Conservation (phyloP, 2,329 filamentous ascomycete species). For the Anthostomella pinea region DNA sequence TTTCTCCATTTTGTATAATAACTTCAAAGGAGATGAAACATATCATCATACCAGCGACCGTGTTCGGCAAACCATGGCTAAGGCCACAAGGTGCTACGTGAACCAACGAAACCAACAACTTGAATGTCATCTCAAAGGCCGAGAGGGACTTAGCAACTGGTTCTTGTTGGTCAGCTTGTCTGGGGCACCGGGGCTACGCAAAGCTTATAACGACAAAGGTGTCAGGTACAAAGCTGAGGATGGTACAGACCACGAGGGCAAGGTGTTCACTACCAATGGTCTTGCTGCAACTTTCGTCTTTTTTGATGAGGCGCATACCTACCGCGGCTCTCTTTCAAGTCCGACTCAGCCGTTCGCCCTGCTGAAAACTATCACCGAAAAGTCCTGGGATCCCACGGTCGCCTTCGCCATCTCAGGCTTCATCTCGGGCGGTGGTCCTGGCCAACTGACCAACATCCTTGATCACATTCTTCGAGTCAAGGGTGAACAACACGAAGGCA, state of each 20-base stretch:
- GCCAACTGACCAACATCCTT: too few relatives aligned
- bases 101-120: background rate
- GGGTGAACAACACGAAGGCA: too few relatives aligned
- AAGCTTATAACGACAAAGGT: constrained; percentile 1
- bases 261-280: constrained; percentile 2
- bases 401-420: too few relatives aligned
- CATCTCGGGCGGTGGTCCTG: too few relatives aligned
- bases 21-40: constrained; percentile 1
- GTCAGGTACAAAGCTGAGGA: background rate
- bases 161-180: constrained; percentile 2
- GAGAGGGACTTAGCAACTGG: constrained; percentile 2
- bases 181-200: too few relatives aligned
- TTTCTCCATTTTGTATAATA: too few relatives aligned
- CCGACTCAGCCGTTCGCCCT: constrained; percentile 2
- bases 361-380: constrained; percentile 1
- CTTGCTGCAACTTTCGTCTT: constrained; percentile 4
- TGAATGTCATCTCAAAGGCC: constrained; percentile 1
- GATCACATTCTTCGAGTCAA: too few relatives aligned
- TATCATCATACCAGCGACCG: background rate
- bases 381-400: constrained; percentile 1
- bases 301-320: constrained; percentile 3
- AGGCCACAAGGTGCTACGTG: background rate
- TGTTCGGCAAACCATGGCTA: background rate
- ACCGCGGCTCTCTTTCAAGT: constrained; percentile 2
- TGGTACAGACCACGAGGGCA: background rate